Conservation (phyloP, 2,329 filamentous ascomycete genomes). For the Lizonia empirigonia region DNA sequence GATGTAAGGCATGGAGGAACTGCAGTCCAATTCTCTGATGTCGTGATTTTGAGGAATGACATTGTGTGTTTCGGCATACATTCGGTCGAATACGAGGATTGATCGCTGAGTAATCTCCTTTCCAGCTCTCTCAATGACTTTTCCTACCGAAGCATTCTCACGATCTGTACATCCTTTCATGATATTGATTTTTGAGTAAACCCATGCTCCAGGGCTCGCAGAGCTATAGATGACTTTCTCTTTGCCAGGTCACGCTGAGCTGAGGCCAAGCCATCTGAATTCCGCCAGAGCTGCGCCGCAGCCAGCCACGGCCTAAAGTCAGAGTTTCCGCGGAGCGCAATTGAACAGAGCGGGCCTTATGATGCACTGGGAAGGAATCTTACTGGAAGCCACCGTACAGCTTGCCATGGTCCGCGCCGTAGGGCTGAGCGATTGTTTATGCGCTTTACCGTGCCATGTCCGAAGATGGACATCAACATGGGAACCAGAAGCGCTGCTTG, state of each 20-base stretch:
- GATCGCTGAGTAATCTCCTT: neutral
- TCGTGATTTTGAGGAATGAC: neutral
- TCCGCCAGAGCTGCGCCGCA: constrained; percentile 5
- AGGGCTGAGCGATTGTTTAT: neutral
- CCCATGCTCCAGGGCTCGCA: too few species aligned
- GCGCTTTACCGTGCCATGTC: neutral
- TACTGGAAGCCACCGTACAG: neutral
- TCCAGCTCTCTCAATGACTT: too few species aligned
- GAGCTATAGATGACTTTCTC: neutral
- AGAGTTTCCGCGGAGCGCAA: neutral
- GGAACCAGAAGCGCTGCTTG: constrained; percentile 2
- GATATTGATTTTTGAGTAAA: neutral
- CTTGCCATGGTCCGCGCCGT: neutral
- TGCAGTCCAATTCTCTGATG: neutral
- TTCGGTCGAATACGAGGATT: neutral
- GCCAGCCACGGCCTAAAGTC: neutral
- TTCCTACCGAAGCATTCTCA: neutral
- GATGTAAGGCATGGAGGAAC: neutral
- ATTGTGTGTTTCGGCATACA: neutral
- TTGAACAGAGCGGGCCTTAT: neutral
- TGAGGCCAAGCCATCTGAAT: constrained; percentile 10
- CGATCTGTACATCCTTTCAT: neutral
- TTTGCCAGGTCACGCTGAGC: too few species aligned
- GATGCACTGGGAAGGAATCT: neutral
- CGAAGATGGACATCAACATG: neutral